A percentile compares a stretch with the other conserved stretches of the same genome.
Conservation (phyloP, 305 asterid genomes). For the Fraxinus sp. region DNA sequence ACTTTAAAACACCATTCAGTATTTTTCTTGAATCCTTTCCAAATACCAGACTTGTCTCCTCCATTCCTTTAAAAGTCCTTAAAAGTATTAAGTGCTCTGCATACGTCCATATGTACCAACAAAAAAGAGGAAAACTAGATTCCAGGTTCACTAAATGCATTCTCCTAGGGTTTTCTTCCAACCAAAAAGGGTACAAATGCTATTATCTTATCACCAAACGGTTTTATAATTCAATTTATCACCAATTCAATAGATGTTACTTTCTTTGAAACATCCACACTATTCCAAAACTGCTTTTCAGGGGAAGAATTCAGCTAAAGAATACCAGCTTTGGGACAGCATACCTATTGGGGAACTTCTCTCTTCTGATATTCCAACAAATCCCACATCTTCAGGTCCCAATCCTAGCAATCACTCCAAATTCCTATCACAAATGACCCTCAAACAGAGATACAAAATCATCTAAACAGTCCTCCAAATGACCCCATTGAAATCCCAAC, state of each 20-base stretch:
- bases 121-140: neutral
- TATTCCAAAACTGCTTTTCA: neutral
- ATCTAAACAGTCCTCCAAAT: neutral
- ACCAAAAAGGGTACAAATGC: neutral
- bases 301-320: neutral
- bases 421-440: neutral
- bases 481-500: neutral
- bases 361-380: neutral
- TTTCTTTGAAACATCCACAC: neutral
- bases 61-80: neutral
- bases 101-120: neutral
- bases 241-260: neutral
- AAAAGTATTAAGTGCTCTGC: neutral
- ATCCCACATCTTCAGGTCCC: neutral
- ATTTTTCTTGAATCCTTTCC: neutral
- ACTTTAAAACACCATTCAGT: neutral
- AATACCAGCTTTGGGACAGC: neutral
- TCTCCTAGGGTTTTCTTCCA: neutral
- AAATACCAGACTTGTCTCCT: neutral
- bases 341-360: neutral
- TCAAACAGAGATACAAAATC: neutral
- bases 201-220: neutral
- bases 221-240: no score
- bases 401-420: neutral
- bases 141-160: neutral